Percentiles rank a stretch among this genome's conserved stretches.
phyloP scores from a whole-genome alignment of 2,329 filamentous ascomycete species.

The Biscogniauxia sp. region DNA sequence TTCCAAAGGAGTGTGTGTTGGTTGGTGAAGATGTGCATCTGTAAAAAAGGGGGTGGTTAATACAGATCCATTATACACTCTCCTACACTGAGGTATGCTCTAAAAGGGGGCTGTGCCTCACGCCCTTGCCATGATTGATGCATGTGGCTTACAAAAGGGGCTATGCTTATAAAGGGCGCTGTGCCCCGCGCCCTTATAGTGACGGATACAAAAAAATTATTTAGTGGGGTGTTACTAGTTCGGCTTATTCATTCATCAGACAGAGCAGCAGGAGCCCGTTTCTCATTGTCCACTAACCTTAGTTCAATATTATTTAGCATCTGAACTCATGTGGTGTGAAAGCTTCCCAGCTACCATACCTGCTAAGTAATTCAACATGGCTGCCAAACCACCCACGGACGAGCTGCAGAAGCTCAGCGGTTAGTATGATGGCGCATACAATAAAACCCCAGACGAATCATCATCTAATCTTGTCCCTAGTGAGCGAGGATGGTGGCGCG shows the following conservation, averaged over 20 bases:
- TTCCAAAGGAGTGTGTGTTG: too few species aligned
- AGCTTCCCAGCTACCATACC: neutral
- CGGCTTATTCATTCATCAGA: too few species aligned
- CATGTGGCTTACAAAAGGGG: too few species aligned
- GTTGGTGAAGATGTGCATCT: too few species aligned
- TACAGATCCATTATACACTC: too few species aligned
- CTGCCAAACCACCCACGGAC: conserved; percentile 38
- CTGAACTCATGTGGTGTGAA: too few species aligned
- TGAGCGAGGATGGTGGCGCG: conserved; percentile 38
- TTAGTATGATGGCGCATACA: conserved; percentile 20
- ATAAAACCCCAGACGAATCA: neutral
- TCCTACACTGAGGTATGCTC: neutral
- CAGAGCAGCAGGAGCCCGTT: neutral
- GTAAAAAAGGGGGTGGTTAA: too few species aligned
- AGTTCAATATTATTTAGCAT: too few species aligned
- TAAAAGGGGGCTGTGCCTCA: neutral
- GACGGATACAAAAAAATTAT: neutral
- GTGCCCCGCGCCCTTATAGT: neutral
- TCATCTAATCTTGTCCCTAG: conserved; percentile 25
- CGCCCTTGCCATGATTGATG: neutral
- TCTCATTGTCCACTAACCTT: neutral
- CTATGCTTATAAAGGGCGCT: neutral
- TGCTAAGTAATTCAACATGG: conserved; percentile 35
- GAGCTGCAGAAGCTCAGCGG: conserved; percentile 42
- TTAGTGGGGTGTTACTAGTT: neutral